Evolutionary conservation across 1,284 basidiomycete genomes (phyloP), one percentile per base, ranked within the genome.

Genomic region (Pseudozyma pruni): DNA sequence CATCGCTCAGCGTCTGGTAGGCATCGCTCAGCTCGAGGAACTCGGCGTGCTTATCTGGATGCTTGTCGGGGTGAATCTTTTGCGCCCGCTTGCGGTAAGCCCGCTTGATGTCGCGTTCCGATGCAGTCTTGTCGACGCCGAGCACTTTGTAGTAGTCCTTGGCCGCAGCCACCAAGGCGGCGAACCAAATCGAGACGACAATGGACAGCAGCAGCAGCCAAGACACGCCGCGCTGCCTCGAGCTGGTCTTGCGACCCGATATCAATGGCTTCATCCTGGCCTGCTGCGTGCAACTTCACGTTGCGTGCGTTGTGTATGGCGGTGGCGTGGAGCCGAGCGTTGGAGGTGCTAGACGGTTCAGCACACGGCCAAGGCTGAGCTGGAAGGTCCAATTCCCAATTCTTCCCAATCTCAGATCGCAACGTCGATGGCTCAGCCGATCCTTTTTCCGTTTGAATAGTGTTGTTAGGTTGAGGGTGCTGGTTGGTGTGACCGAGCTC

Each of bases 1-100:
- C 49, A 32, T 82, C 80, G 31, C 69, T 72, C 11, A 82, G 67
- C 9, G 70, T 63, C 55, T 82, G 79, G 42, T 82, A 82, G 10
- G 80, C 80, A 34, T 82, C 80, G 33, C 74, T 76, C 23, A 82
- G 62, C 89, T 83, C 85, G 82, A 82, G 73, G 16, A 81, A 81
- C 60, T 80, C 78, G 31, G 69, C 63, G 25, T 76, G 72, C 62
- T 79, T 79, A 44, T 82, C 80, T 4, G 80, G 80, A 51, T 81
- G 75, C 52, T 81, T 81, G 69, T 82, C 80, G 0, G 80, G 80
- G 44, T 82, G 80, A 17, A 82, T 72, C 43, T 78, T 75, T 38
- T 79, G 79, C 16, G 79, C 79, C 20, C 71, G 59, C 45, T 76
- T 78, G 10, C 80, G 70, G 43, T 82, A 82, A 8, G 78, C 75